Base-by-base conservation (phyloP, 768 basidiomycete species). In the Cystobasidium onofrii region DNA sequence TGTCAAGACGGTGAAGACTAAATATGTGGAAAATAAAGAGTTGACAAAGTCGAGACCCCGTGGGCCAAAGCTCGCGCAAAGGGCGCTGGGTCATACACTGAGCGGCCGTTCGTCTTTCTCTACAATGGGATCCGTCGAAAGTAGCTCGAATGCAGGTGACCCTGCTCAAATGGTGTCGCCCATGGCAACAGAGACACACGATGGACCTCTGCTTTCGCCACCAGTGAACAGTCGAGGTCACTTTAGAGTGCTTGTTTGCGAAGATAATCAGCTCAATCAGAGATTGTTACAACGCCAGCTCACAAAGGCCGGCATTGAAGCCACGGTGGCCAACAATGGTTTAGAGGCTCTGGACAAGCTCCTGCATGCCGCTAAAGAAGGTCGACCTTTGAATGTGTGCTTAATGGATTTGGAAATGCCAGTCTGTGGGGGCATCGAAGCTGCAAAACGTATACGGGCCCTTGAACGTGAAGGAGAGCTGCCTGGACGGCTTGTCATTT, bases 231-330 rank as follows among this genome's bases (percentile, higher is more conserved):
- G 29, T 15, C 34, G 63, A 6, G 17, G 63, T 13, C 12, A 39
- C 41, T 23, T 64, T 13, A 27, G 63, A 25, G 39, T 66, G 6
- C 73, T 65, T 18, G 73, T 74, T 2, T 36, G 36, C 62, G 73
- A 74, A 62, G 73, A 74, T 25, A 74, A 74, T 46, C 27, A 27
- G 2, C 63, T 74, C 44, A 46, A 29, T 52, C 60, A 46, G 12
- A 70, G 54, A 33, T 27, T 74, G 41, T 33, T 74, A 29, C 27
- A 66, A 25, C 62, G 73, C 12, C 73, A 74, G 33, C 39, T 74
- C 27, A 64, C 34, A 12, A 74, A 74, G 31, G 25, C 23, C 1
- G 64, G 64, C 39, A 52, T 74, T 27, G 39, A 46, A 33, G 39
- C 52, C 1, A 39, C 43, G 18, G 52, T 50, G 13, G 73, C 73